Percentiles rank a stretch among this genome's conserved stretches.
These are phyloP conservation scores for Lasiodiplodia sp. DNA, from an alignment of 2,329 filamentous ascomycete genomes.

Conservation along the genomic window DNA sequence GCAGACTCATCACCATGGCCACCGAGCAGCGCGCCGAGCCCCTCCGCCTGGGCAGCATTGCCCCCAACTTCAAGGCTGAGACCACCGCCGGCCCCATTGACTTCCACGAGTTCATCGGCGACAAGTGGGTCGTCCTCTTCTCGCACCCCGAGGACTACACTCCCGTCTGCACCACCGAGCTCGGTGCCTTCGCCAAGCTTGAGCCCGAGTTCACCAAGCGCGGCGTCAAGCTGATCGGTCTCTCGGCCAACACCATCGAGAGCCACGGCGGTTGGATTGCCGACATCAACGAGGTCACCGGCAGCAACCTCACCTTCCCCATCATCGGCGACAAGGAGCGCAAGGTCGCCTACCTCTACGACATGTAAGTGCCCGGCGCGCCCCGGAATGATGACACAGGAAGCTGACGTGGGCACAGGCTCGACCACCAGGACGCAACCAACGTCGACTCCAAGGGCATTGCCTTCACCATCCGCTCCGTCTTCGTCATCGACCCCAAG, in stretches of 20 bases:
- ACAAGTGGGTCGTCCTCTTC: constrained; percentile 84
- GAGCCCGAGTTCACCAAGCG: constrained; percentile 87
- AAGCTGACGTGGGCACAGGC: constrained; percentile 33
- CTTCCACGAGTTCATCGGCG: constrained; percentile 82
- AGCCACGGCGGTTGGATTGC: constrained; percentile 90
- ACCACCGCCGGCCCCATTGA: constrained; percentile 80
- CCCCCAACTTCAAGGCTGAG: constrained; percentile 84
- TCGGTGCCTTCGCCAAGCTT: constrained; percentile 90
- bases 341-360: constrained; percentile 57
- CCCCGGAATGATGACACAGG: constrained; percentile 42
- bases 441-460: constrained; percentile 68
- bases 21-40: constrained; percentile 42
- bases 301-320: constrained; percentile 56
- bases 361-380: constrained; percentile 49
- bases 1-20: constrained; percentile 29
- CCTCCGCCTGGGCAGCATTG: constrained; percentile 71
- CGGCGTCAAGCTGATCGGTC: constrained; percentile 88
- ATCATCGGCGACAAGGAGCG: constrained; percentile 60
- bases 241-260: constrained; percentile 82
- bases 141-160: constrained; percentile 89
- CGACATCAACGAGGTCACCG: constrained; percentile 65
- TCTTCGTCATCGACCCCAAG: constrained; percentile 92
- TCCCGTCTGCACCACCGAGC: constrained; percentile 93
- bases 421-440: constrained; percentile 64
- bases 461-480: constrained; percentile 92